phyloP scores from a whole-genome alignment of 192 early-diverging fungal genomes.

The Entomortierella parvispora region DNA sequence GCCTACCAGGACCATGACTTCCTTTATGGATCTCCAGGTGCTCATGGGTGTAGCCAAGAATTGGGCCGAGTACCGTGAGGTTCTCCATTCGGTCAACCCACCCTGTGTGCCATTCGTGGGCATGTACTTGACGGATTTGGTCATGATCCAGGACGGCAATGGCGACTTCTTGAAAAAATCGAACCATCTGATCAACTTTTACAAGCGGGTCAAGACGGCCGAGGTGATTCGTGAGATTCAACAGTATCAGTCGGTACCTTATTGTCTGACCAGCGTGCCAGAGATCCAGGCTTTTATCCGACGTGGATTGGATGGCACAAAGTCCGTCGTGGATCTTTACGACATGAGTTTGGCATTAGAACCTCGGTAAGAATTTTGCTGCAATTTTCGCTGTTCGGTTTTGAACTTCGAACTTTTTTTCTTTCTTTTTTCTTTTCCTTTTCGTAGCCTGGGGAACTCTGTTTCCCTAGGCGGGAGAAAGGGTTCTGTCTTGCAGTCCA shows the following conservation, averaged over 20 bases:
- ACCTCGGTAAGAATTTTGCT: conserved; percentile 69
- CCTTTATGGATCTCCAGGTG: conserved; percentile 74
- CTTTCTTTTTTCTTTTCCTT: background rate
- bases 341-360: conserved; percentile 83
- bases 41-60: conserved; percentile 90
- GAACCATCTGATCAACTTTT: conserved; percentile 89
- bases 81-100: conserved; percentile 85
- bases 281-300: conserved; percentile 90
- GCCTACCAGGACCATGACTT: conserved; percentile 65
- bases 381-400: background rate
- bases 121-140: conserved; percentile 88
- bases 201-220: conserved; percentile 89
- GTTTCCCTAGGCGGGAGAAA: no score
- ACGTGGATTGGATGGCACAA: conserved; percentile 71
- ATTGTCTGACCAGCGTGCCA: conserved; percentile 79
- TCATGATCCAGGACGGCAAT: conserved; percentile 96
- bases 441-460: no score
- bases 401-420: background rate
- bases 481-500: no score
- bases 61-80: conserved; percentile 85
- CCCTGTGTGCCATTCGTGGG: conserved; percentile 87
- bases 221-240: conserved; percentile 94
- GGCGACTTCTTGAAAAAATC: conserved; percentile 74
- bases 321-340: conserved; percentile 83
- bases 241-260: conserved; percentile 91